Conservation (phyloP, 148 eudicot species). For the Cornus kousa region DNA sequence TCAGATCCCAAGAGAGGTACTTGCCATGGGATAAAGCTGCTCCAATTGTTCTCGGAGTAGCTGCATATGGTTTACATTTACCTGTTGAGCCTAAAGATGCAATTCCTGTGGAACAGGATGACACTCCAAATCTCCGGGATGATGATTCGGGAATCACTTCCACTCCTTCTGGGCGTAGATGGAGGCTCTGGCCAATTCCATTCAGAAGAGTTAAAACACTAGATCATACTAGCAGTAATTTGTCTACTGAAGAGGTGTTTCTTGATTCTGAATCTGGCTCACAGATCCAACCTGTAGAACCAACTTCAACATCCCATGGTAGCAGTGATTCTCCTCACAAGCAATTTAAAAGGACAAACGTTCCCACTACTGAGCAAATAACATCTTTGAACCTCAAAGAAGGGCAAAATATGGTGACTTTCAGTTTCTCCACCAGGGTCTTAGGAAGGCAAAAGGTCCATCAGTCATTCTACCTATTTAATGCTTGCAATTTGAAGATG, state of each 20-base stretch:
- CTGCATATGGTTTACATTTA: slow-evolving; percentile 62
- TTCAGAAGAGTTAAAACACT: slow-evolving; percentile 78
- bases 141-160: slow-evolving; percentile 41
- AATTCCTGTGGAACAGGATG: slow-evolving; percentile 67
- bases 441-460: slow-evolving; percentile 77
- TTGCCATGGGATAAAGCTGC: slow-evolving; percentile 89
- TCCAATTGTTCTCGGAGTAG: slow-evolving; percentile 66
- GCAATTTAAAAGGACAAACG: slow-evolving; percentile 69
- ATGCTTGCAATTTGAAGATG: slow-evolving; percentile 4
- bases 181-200: slow-evolving; percentile 90
- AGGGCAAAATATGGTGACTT: slow-evolving; percentile 91
- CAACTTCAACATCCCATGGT: slow-evolving; percentile 35
- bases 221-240: slow-evolving; percentile 52
- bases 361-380: slow-evolving; percentile 84
- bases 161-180: slow-evolving; percentile 64
- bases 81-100: slow-evolving; percentile 54
- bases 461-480: slow-evolving; percentile 10
- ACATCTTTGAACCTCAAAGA: slow-evolving; percentile 84
- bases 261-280: slow-evolving; percentile 64
- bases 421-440: slow-evolving; percentile 79
- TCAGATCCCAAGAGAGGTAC: slow-evolving; percentile 57
- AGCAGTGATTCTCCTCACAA: slow-evolving; percentile 55
- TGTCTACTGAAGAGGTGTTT: slow-evolving; percentile 72
- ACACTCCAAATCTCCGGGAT: slow-evolving; percentile 31
- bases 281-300: slow-evolving; percentile 35